Base-by-base conservation (phyloP, 139 green algal species). In the Eudorina sp. region DNA sequence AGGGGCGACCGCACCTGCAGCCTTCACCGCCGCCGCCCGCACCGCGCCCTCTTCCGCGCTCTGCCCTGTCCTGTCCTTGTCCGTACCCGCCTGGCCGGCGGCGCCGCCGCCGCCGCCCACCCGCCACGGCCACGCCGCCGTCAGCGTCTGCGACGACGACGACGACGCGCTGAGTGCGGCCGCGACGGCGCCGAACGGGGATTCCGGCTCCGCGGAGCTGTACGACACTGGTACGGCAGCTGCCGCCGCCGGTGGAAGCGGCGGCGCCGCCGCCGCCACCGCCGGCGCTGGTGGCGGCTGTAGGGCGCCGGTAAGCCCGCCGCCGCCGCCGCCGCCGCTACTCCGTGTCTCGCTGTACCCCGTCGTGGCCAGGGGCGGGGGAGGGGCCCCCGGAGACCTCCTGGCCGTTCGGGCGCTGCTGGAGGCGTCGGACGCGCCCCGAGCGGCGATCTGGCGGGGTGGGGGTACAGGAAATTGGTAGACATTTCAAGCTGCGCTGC, bases 161-260 rank as follows among this genome's bases (percentile, higher is more conserved):
- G 62, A 36, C 27, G 62, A 16, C 11, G 62, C 13, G 19, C 62
- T 72, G 27, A 72, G 62, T 29, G 40, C 29, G 25, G 70, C 70
- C 41, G 70, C 70, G 70, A 41, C 11, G 40, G 70, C 70, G 38
- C 41, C 70, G 9, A 79, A 79, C 3, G 70, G 70, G 41, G 70
- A 79, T 43, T 79, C 70, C 70, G 41, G 70, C 4, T 53, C 66
- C 34, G 66, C 34, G 38, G 66, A 46, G 66, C 66, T 75, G 66
- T 75, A 75, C 66, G 66, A 29, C 66, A 38, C 62, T 46, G 4
- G 66, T 75, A 48, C 36, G 36, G 31, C 34, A 45, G n/a, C n/a
- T n/a, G n/a, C n/a, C n/a, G n/a, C n/a, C n/a, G n/a, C n/a, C n/a
- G n/a, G n/a, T n/a, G n/a, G n/a, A n/a, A n/a, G n/a, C n/a, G n/a